These are phyloP conservation scores for Pythium guiyangense DNA, from an alignment of 352 stramenopile species.

Conservation along the genomic window DNA sequence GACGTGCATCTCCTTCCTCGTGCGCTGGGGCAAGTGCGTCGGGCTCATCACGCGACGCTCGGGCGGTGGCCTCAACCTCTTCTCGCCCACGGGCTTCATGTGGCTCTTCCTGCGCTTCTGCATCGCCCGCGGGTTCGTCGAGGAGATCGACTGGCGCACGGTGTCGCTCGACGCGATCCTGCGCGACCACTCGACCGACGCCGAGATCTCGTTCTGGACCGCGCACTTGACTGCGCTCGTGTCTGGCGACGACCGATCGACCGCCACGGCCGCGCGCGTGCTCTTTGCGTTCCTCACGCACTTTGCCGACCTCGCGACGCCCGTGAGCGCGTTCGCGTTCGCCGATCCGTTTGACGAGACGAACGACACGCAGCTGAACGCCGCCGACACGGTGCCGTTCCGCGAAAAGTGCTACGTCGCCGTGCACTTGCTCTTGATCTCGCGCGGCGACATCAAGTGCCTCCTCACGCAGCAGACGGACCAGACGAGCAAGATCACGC, in stretches of 20 bases:
- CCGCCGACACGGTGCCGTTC: constrained; percentile 37
- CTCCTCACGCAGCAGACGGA: constrained; percentile 45
- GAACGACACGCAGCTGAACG: constrained; percentile 61
- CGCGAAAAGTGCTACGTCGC: constrained; percentile 61
- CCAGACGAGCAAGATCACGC: constrained; percentile 56
- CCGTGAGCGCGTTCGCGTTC: constrained; percentile 41
- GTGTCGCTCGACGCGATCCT: constrained; percentile 33
- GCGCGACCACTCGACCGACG: constrained; percentile 39
- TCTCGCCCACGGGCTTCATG: constrained; percentile 63
- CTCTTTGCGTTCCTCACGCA: constrained; percentile 53
- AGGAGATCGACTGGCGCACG: constrained; percentile 24
- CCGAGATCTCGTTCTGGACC: constrained; percentile 66
- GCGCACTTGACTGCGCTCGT: constrained; percentile 35
- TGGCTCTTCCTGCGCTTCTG: constrained; percentile 77
- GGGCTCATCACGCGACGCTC: constrained; percentile 57
- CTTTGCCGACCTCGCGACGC: constrained; percentile 53
- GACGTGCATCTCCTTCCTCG: constrained; percentile 64
- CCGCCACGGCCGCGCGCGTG: constrained; percentile 33
- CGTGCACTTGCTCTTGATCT: constrained; percentile 58
- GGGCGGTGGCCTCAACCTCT: constrained; percentile 43
- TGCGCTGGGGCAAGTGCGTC: constrained; percentile 69
- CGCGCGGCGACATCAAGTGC: constrained; percentile 49
- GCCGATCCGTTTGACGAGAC: constrained; percentile 48
- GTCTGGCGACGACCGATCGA: constrained; percentile 18
- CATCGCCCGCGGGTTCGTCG: constrained; percentile 37